Evolutionary conservation across 345 rosid genomes (phyloP).

Genomic region (Pistacia atlantica): DNA sequence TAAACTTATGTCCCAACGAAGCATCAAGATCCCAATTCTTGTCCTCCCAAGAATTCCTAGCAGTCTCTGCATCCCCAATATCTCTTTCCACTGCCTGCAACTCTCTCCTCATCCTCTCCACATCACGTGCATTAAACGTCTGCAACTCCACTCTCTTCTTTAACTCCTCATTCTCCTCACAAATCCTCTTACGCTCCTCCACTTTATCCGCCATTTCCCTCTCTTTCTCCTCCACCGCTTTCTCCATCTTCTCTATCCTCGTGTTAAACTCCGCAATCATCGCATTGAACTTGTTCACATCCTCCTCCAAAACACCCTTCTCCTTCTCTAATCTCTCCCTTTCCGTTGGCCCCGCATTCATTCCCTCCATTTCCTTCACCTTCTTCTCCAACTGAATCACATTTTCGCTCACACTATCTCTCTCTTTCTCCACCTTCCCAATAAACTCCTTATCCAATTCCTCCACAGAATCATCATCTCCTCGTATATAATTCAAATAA

Average conservation of each 20-base stretch:
- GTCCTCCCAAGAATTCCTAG: conserved; percentile 76
- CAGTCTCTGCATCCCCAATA: conserved; percentile 57
- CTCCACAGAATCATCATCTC: conserved; percentile 65
- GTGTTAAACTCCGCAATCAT: conserved; percentile 51
- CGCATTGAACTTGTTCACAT: conserved; percentile 61
- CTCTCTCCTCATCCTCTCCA: conserved; percentile 95
- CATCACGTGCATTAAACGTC: conserved; percentile 72
- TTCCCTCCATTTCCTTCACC: conserved; percentile 48
- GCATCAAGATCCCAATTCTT: conserved; percentile 79
- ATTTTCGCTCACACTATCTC: conserved; percentile 38
- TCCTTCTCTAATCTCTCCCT: conserved; percentile 60
- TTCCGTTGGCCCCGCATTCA: conserved; percentile 57
- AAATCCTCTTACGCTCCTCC: conserved; percentile 58
- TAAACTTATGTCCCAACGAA: conserved; percentile 44
- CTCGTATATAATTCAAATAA: conserved; percentile 54
- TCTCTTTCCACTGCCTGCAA: conserved; percentile 85
- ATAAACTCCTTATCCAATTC: conserved; percentile 55
- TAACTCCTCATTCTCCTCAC: conserved; percentile 73
- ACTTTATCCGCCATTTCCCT: conserved; percentile 53
- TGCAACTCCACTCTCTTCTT: conserved; percentile 71
- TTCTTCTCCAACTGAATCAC: conserved; percentile 37
- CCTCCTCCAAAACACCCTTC: conserved; percentile 64
- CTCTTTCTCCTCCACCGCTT: conserved; percentile 58
- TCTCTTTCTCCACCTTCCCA: conserved; percentile 65
- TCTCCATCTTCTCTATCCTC: conserved; percentile 46